Evolutionary conservation across 1,284 basidiomycete species (phyloP).

Genomic region (Entoloma clypeatum): DNA sequence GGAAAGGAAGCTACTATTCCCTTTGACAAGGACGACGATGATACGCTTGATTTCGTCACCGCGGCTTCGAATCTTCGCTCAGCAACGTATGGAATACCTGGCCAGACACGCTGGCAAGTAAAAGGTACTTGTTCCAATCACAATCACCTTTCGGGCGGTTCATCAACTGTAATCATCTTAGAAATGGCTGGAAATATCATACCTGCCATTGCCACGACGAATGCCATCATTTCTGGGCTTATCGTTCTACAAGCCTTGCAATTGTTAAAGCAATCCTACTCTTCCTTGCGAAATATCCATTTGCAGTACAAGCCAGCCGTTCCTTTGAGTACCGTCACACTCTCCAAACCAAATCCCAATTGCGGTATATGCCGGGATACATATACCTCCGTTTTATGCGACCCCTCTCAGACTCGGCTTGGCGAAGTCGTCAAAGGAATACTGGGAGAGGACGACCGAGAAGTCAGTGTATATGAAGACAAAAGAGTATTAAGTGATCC

Average conservation of each 20-base stretch:
- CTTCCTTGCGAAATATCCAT: slow-evolving; percentile 63
- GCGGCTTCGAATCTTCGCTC: slow-evolving; percentile 92
- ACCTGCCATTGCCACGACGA: slow-evolving; percentile 98
- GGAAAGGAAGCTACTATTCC: slow-evolving; percentile 72
- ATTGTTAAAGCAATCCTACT: slow-evolving; percentile 65
- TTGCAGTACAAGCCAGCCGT: slow-evolving; percentile 72
- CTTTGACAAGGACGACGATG: slow-evolving; percentile 99
- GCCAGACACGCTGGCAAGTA: slow-evolving; percentile 93
- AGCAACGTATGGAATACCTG: slow-evolving; percentile 83
- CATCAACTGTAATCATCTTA: slow-evolving; percentile 28
- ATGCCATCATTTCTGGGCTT: slow-evolving; percentile 93
- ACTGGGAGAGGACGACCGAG: slow-evolving; percentile 52
- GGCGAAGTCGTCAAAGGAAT: slow-evolving; percentile 70
- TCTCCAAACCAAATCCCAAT: slow-evolving; percentile 62
- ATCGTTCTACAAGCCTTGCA: slow-evolving; percentile 92
- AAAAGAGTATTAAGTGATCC: slow-evolving; percentile 80
- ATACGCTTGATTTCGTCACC: slow-evolving; percentile 95
- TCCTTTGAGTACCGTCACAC: slow-evolving; percentile 65
- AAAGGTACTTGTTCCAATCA: slow-evolving; percentile 59
- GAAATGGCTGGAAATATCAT: slow-evolving; percentile 99
- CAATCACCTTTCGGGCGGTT: background rate
- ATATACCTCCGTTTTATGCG: slow-evolving; percentile 74
- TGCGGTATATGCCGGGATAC: slow-evolving; percentile 89
- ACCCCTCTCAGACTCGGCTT: slow-evolving; percentile 62
- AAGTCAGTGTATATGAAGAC: slow-evolving; percentile 86